Evolutionary conservation across 345 rosid genomes (phyloP).

Genomic region (Anastatica hierochuntica): DNA sequence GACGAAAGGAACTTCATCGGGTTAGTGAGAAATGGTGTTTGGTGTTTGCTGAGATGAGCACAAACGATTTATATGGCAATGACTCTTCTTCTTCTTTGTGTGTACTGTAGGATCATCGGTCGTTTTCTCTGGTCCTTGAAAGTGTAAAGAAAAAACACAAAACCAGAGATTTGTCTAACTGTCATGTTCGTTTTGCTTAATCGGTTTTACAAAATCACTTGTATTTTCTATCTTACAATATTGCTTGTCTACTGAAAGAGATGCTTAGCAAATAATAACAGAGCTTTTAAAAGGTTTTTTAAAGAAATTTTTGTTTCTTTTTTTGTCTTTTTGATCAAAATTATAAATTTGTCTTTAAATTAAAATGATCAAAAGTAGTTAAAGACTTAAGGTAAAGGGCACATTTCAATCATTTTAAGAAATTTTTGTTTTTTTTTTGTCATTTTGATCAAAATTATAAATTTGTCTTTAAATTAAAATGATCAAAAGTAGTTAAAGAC

Average conservation of each 20-base stretch:
- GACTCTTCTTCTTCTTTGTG: neutral
- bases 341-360: neutral
- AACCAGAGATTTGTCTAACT: constrained; percentile 16
- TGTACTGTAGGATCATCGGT: constrained; percentile 1
- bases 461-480: neutral
- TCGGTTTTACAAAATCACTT: no score
- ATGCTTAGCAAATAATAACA: no score
- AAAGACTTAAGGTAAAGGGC: no score
- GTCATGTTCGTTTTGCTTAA: neutral
- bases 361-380: neutral
- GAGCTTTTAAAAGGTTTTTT: no score
- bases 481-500: neutral
- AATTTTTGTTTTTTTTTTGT: no score
- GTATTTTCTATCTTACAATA: no score
- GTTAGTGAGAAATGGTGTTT: constrained; percentile 1
- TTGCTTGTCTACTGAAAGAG: no score
- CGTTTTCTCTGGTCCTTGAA: constrained; percentile 17
- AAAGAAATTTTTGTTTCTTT: no score
- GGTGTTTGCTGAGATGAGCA: constrained; percentile 10
- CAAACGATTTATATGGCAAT: neutral
- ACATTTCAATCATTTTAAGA: no score
- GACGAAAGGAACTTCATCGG: neutral
- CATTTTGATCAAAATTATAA: neutral
- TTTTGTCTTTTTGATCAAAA: neutral
- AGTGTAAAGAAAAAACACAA: constrained; percentile 12